Evolutionary conservation across 257 asterid genomes (phyloP).

Genomic region (Ilex asprella): DNA sequence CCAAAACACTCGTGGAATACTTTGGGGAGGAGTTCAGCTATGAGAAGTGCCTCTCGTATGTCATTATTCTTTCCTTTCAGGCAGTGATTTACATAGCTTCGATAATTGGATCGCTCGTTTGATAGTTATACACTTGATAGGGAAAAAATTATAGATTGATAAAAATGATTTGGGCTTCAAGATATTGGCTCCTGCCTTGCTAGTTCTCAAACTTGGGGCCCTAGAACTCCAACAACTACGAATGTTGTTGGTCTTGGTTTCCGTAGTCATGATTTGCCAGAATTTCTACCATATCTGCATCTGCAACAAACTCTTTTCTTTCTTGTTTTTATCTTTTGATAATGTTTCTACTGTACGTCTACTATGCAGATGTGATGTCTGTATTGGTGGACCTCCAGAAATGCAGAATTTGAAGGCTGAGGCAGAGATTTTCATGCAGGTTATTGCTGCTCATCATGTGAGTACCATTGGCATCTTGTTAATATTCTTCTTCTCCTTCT

Average conservation of each 20-base stretch:
- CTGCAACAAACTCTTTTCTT: not conserved
- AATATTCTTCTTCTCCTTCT: not conserved
- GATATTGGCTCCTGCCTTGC: not conserved
- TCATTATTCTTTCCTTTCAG: slow-evolving; percentile 10
- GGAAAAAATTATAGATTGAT: not conserved
- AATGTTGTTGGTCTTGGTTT: not conserved
- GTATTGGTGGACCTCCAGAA: slow-evolving; percentile 61
- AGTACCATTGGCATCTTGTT: slow-evolving; percentile 20
- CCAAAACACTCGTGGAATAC: slow-evolving; percentile 67
- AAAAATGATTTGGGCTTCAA: not conserved
- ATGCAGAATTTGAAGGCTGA: slow-evolving; percentile 54
- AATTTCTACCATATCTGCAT: not conserved
- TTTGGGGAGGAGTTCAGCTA: slow-evolving; percentile 65
- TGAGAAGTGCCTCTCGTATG: slow-evolving; percentile 59
- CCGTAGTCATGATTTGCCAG: too few species aligned
- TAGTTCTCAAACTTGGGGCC: not conserved
- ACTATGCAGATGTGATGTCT: slow-evolving; percentile 60
- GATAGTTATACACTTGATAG: not conserved
- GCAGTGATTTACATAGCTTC: slow-evolving; percentile 1
- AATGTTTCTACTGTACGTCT: slow-evolving; percentile 5
- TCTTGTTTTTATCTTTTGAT: not conserved
- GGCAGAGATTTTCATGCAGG: slow-evolving; percentile 45
- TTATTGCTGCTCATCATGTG: slow-evolving; percentile 43
- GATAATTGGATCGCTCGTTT: not conserved
- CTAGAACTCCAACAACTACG: not conserved